A percentile compares a stretch with the other conserved stretches of the same genome.
Evolutionary conservation across 129 eudicot species (phyloP).

Genomic region (Oenanthe sinensis): DNA sequence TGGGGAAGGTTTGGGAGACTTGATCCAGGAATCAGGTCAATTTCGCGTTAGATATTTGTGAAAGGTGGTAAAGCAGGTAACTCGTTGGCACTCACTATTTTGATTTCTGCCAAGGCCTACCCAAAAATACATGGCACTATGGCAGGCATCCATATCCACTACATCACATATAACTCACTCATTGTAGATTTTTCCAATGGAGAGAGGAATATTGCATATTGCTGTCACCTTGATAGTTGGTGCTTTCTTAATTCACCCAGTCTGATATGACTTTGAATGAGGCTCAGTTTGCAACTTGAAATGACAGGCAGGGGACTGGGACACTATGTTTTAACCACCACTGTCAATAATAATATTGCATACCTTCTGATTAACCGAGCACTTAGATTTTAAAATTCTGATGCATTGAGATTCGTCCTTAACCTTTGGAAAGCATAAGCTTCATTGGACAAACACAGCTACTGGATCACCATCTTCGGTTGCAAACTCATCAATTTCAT

Average conservation of each 20-base stretch:
- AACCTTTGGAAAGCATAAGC: neutral
- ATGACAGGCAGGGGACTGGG: neutral
- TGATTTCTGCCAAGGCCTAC: conserved; percentile 1
- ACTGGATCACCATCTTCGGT: neutral
- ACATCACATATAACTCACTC: too few species aligned
- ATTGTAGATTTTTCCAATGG: too few species aligned
- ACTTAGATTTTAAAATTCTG: neutral
- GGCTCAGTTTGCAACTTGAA: neutral
- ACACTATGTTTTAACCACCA: neutral
- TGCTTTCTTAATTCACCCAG: neutral
- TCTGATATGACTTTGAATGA: neutral
- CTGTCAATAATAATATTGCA: neutral
- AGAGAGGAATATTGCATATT: neutral
- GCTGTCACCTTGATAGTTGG: neutral
- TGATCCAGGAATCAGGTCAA: neutral
- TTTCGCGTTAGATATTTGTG: neutral
- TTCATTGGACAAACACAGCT: neutral
- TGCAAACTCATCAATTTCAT: neutral
- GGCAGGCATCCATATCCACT: neutral
- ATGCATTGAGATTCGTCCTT: neutral
- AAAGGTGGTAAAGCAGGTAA: neutral
- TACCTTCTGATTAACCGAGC: neutral
- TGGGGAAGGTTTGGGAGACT: neutral
- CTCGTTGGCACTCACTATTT: neutral
- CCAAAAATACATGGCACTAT: neutral